Percentiles rank a stretch among this genome's conserved stretches.
These are phyloP conservation scores for Talaromyces sp. DNA, from an alignment of 2,329 filamentous ascomycete genomes.

Conservation along the genomic window DNA sequence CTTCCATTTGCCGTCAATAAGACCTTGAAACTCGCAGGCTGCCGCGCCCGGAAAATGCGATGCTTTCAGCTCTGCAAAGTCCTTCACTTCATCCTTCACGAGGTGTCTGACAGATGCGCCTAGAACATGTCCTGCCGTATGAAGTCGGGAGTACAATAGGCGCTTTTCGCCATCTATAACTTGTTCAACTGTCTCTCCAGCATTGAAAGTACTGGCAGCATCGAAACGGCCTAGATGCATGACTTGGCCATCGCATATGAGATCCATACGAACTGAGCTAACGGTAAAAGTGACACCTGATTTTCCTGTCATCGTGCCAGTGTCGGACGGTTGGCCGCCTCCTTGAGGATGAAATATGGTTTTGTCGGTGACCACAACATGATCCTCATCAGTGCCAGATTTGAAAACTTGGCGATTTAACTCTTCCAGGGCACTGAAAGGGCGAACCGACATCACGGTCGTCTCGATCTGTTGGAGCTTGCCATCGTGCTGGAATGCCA, in stretches of 20 bases:
- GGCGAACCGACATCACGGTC: slow-evolving; percentile 46
- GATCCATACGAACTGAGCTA: slow-evolving; percentile 26
- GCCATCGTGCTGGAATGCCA: slow-evolving; percentile 38
- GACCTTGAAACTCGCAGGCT: slow-evolving; percentile 28
- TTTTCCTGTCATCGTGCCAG: slow-evolving; percentile 22
- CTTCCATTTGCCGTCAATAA: slow-evolving; percentile 31
- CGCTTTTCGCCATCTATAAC: slow-evolving; percentile 26
- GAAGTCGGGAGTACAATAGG: slow-evolving; percentile 29
- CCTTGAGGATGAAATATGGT: slow-evolving; percentile 32
- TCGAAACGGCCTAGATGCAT: slow-evolving; percentile 27
- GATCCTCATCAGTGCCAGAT: slow-evolving; percentile 16
- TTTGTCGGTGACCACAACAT: slow-evolving; percentile 24
- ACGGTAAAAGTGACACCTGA: slow-evolving; percentile 24
- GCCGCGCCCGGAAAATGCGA: slow-evolving; percentile 30
- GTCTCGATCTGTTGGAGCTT: slow-evolving; percentile 44
- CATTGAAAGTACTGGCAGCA: slow-evolving; percentile 10
- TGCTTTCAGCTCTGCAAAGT: slow-evolving; percentile 29
- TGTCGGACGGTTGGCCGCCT: slow-evolving; percentile 29
- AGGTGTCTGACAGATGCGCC: slow-evolving; percentile 29
- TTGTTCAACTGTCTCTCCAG: slow-evolving; percentile 24
- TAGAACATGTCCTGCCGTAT: slow-evolving; percentile 31
- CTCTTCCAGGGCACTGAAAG: slow-evolving; percentile 51
- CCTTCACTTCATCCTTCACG: slow-evolving; percentile 14
- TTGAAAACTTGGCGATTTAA: slow-evolving; percentile 40
- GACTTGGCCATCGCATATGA: slow-evolving; percentile 22